A percentile compares a stretch with the other conserved stretches of the same genome.
These are phyloP conservation scores for Penicillium soppii DNA, from an alignment of 495 filamentous ascomycete genomes.

Conservation along the genomic window DNA sequence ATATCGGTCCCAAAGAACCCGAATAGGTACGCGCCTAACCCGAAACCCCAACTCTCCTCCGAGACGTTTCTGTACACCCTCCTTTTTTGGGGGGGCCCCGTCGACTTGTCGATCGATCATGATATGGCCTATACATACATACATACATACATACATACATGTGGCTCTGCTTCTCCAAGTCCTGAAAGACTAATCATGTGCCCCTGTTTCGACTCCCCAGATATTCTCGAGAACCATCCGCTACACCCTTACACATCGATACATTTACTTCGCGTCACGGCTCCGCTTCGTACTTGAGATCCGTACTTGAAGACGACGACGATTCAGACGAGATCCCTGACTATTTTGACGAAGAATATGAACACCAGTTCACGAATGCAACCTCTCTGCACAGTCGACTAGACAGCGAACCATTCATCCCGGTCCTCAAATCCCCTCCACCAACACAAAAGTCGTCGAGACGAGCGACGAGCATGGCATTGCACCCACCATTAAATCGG, in stretches of 20 bases:
- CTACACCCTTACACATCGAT: constrained; percentile 39
- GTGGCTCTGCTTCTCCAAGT: constrained; percentile 18
- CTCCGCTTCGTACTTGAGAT: constrained; percentile 19
- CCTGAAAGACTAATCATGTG: constrained; percentile 32
- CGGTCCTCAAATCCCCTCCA: constrained; percentile 41
- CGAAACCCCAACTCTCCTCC: constrained; percentile 4
- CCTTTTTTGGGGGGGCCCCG: constrained; percentile 12
- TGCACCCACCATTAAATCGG: constrained; percentile 35
- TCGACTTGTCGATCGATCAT: constrained; percentile 2
- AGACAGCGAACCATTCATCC: constrained; percentile 50
- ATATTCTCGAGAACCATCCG: constrained; percentile 36
- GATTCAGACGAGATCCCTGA: constrained; percentile 28
- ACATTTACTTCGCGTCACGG: constrained; percentile 26
- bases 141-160: no score
- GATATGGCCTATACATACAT: constrained; percentile 24
- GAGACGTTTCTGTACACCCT: constrained; percentile 3
- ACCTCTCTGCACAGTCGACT: constrained; percentile 44
- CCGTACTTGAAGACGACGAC: constrained; percentile 26
- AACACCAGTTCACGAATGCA: constrained; percentile 44
- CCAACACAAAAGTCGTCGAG: constrained; percentile 17
- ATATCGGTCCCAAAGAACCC: constrained; percentile 37
- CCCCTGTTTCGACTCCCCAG: constrained; percentile 29
- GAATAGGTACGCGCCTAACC: constrained; percentile 40
- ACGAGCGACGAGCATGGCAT: constrained; percentile 45
- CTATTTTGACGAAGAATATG: constrained; percentile 33